Base-by-base conservation (phyloP, 345 rosid species). In the Capsella bursapastoris region DNA sequence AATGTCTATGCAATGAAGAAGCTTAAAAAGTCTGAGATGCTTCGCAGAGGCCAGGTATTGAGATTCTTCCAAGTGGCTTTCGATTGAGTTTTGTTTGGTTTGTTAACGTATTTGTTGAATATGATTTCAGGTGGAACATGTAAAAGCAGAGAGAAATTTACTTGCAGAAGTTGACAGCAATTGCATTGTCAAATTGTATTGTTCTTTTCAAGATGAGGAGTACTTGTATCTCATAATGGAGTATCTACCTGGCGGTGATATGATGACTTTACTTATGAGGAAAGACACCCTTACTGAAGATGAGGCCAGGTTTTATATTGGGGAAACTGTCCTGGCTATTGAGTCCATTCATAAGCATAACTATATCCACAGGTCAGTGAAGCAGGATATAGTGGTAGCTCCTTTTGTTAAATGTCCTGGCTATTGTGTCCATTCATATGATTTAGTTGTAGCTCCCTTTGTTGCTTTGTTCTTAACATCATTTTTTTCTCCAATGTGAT, bases 151-250 rank as follows among this genome's bases (percentile, higher is more conserved):
- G 80, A 83, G 99, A 78, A 95, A 95, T 79, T 82, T 95, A 73
- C 97, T 95, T 67, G 97, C 99, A 16, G 99, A 95, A 83, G 98
- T 94, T 79, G 98, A 94, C 70, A 94, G 98, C 73, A 94, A 91
- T 79, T 94, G 98, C 80, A 94, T 94, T 47, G 98, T 94, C 55
- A 94, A 90, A 64, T 76, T 94, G 65, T 94, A 94, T 84, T 94
- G 97, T 75, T 94, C 98, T 72, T 94, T 94, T 69, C 98, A 94
- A 84, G 98, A 94, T 75, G 98, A 94, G 6, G 99, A 92, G 71
- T 95, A 72, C 66, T 81, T 95, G 41, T 95, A 95, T 77, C 93
- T 95, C 37, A 87, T 95, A 51, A 95, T 95, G 99, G 99, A 95
- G 82, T 95, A 95, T 85, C 81, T 95, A 78, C 98, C 99, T 76